Evolutionary conservation across 163 green algal species (phyloP).

Genomic region (Scenedesmus sp.): DNA sequence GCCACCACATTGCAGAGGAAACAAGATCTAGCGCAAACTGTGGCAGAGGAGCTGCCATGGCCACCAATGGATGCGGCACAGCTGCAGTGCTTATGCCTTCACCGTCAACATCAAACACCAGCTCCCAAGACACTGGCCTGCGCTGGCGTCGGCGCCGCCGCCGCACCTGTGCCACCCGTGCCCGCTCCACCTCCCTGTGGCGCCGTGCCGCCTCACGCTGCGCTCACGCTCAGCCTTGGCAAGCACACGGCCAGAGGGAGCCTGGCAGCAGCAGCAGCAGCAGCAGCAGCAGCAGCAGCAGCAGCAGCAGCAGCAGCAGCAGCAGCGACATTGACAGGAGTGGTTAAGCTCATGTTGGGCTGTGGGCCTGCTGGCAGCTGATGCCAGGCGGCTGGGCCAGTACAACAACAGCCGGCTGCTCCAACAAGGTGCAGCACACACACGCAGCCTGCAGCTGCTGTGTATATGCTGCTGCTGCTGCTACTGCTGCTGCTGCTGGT

Average conservation of each 20-base stretch:
- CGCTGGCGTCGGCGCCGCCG: background rate
- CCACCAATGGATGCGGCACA: no score
- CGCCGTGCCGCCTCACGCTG: conserved; percentile 22
- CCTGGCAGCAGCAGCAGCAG: background rate
- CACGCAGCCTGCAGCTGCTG: background rate
- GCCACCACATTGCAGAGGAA: no score
- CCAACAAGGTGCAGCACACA: background rate
- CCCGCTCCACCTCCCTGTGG: conserved; percentile 62
- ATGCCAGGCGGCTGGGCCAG: background rate
- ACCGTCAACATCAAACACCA: no score
- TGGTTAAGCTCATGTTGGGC: no score
- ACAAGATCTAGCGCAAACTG: no score
- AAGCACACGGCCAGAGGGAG: conserved; percentile 19
- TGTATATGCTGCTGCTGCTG: background rate
- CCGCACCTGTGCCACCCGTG: conserved; percentile 51
- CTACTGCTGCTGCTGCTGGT: background rate
- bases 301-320: background rate
- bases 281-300: background rate
- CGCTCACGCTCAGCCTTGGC: conserved; percentile 38
- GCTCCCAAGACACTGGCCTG: background rate
- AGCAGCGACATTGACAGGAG: no score
- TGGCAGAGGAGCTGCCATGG: no score
- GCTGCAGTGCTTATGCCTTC: no score
- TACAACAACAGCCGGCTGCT: background rate
- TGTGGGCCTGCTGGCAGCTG: no score